phyloP scores from a whole-genome alignment of 495 filamentous ascomycete genomes.

The Talaromyces proteolyticus region DNA sequence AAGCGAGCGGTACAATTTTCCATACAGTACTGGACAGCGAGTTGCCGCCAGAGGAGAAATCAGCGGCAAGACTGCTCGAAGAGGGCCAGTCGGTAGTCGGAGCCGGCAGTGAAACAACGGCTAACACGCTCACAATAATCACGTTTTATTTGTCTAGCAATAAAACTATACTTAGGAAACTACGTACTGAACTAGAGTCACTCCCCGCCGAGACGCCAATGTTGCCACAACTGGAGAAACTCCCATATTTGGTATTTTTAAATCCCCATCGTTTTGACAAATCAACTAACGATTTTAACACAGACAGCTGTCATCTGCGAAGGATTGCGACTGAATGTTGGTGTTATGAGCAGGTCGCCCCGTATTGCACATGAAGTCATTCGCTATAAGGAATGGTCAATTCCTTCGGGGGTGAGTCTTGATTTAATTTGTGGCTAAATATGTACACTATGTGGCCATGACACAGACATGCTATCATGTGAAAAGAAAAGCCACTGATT shows the following conservation, averaged over 20 bases:
- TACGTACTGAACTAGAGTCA: constrained; percentile 25
- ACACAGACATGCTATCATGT: too few species aligned
- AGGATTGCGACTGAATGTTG: constrained; percentile 26
- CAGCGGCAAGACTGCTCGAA: constrained; percentile 17
- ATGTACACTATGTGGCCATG: too few species aligned
- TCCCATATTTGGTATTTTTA: constrained; percentile 16
- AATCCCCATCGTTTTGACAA: not conserved
- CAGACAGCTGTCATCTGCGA: constrained; percentile 31
- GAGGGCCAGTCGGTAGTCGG: constrained; percentile 26
- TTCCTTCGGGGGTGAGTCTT: constrained; percentile 13
- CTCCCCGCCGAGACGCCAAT: constrained; percentile 8
- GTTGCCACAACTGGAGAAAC: constrained; percentile 6
- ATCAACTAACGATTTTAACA: not conserved
- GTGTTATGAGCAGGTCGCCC: constrained; percentile 22
- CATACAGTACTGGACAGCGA: constrained; percentile 16
- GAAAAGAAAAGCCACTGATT: too few species aligned
- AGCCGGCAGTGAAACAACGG: constrained; percentile 31
- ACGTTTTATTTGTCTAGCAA: constrained; percentile 23
- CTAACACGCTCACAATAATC: constrained; percentile 17
- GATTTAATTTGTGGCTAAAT: too few species aligned
- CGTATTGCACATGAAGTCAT: constrained; percentile 26
- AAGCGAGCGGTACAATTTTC: constrained; percentile 18
- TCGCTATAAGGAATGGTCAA: constrained; percentile 21
- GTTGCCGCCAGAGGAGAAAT: constrained; percentile 18
- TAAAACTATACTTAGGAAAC: constrained; percentile 7